Percentiles rank a stretch among this genome's conserved stretches.
Conservation (phyloP, 805 yeast species). For the Kockiozyma suomiensis region DNA sequence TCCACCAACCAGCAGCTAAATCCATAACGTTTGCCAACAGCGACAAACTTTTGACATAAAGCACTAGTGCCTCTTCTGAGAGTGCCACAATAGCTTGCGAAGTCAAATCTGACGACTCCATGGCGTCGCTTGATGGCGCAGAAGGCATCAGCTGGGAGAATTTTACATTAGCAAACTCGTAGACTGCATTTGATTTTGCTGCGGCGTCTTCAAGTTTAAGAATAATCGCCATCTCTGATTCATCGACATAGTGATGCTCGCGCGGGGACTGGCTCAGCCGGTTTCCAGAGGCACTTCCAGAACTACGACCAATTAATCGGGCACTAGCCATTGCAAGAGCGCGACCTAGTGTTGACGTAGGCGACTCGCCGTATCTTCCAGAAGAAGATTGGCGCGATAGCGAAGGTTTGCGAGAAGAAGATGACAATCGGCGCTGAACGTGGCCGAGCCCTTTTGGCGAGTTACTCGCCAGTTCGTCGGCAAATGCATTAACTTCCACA, state of each 20-base stretch:
- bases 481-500: slow-evolving; percentile 92
- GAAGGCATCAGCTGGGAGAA: slow-evolving; percentile 80
- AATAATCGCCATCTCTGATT: slow-evolving; percentile 22
- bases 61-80: slow-evolving; percentile 82
- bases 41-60: slow-evolving; percentile 82
- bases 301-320: slow-evolving; percentile 67
- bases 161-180: slow-evolving; percentile 87
- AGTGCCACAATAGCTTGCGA: slow-evolving; percentile 48
- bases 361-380: slow-evolving; percentile 44
- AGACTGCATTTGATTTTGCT: slow-evolving; percentile 87
- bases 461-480: slow-evolving; percentile 74
- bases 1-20: slow-evolving; percentile 90
- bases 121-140: slow-evolving; percentile 43
- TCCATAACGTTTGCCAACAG: slow-evolving; percentile 84
- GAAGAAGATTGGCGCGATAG: slow-evolving; percentile 4
- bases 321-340: slow-evolving; percentile 89
- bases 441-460: slow-evolving; percentile 19
- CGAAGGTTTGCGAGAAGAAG: slow-evolving; percentile 15
- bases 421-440: slow-evolving; percentile 22
- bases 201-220: slow-evolving; percentile 50
- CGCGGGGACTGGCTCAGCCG: slow-evolving; percentile 4
- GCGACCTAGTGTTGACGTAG: slow-evolving; percentile 84
- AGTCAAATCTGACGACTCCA: slow-evolving; percentile 37
- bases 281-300: slow-evolving; percentile 8
- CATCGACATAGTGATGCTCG: slow-evolving; percentile 27